Base-by-base conservation (phyloP, 1,139 yeast species). In the Fermentozyma sake region DNA sequence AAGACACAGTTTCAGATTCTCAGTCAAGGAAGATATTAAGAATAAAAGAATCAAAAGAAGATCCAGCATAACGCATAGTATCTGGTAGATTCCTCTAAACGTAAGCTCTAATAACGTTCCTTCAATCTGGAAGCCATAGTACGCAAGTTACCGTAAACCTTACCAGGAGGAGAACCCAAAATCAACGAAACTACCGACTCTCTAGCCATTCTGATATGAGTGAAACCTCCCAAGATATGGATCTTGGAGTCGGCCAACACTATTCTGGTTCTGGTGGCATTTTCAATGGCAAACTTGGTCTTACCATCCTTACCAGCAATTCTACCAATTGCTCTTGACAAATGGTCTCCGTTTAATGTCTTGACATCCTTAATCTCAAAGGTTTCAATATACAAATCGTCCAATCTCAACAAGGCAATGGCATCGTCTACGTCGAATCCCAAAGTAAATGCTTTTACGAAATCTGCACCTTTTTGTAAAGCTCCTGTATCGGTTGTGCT, bases 251-350 rank as follows among this genome's bases (percentile, higher is more conserved):
- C 98, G 0, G 99, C 99, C 45, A 91, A 70, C 12, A 91, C 99
- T 27, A 91, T 89, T 68, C 99, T 81, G 9, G 99, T 91, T 64
- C 97, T 76, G 17, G 98, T 89, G 14, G 98, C 97, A 52, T 91
- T 91, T 60, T 91, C 99, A 49, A 91, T 91, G 19, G 98, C 96
- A 58, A 89, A 91, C 63, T 91, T 91, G 38, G 98, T 91, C 61
- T 89, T 89, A 51, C 99, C 99, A 53, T 91, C 99, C 54, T 91
- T 93, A 57, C 99, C 99, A 14, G 98, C 98, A 57, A 91, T 91
- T 72, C 99, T 87, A 48, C 98, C 99, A 54, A 91, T 91, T 12
- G 99, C 98, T 69, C 99, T 80, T 26, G 95, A 81, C 56, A 91
- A 72, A 72, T 91, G 98, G 59, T 91, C 98, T 13, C 98, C 98